Percentiles rank a stretch among this genome's conserved stretches.
Conservation (phyloP, 2,329 filamentous ascomycete species). For the Aureobasidium sp. region DNA sequence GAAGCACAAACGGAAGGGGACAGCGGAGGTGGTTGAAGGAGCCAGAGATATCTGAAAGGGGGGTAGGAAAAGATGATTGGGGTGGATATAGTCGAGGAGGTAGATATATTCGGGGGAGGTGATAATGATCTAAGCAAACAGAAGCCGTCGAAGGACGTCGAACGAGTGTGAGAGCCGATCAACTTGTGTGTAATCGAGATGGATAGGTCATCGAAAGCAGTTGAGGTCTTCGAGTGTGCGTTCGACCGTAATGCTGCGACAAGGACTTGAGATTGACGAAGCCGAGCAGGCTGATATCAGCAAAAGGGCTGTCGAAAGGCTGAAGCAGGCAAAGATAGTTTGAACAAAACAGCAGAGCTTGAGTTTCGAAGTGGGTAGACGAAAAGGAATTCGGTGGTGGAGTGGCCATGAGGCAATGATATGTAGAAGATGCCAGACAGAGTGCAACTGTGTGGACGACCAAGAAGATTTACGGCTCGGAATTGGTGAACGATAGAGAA, state of each 20-base stretch:
- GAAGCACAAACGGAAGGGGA: neutral
- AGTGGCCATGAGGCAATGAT: neutral
- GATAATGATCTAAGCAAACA: neutral
- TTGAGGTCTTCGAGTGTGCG: neutral
- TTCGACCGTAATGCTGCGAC: neutral
- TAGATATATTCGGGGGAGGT: too few relatives aligned
- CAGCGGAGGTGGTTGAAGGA: neutral
- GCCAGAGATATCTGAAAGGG: neutral
- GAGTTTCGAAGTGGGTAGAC: neutral
- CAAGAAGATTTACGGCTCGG: neutral
- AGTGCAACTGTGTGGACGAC: neutral
- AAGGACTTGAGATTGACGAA: neutral
- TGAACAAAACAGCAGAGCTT: neutral
- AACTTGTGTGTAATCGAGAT: neutral
- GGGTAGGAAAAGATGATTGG: neutral
- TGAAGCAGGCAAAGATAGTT: neutral
- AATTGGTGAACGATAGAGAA: neutral
- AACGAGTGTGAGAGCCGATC: neutral
- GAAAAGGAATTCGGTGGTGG: neutral
- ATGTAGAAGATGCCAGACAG: neutral
- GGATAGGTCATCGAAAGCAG: neutral
- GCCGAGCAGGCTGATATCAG: neutral
- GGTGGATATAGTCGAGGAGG: neutral
- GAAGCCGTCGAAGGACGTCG: neutral
- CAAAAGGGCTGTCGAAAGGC: too few relatives aligned